Evolutionary conservation across 148 eudicot species (phyloP), one percentile per base, ranked within the genome.

Genomic region (Beta vulgaris): DNA sequence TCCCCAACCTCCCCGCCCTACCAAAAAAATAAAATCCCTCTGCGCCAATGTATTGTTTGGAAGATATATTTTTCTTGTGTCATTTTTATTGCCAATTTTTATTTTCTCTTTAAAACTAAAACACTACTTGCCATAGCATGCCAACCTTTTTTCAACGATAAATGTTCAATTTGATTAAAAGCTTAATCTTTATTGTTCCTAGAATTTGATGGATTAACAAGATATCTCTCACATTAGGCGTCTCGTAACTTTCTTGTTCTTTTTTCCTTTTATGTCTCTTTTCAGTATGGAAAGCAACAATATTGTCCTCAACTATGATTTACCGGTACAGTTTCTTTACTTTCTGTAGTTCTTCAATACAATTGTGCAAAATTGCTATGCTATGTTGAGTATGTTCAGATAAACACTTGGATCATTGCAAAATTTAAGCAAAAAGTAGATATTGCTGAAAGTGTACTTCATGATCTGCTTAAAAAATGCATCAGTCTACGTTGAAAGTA

Each of bases 271-370:
- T 74, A 16, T 26, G 12, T 63, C 57, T 76, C 48, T 59, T 80
- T 53, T 73, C 97, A 91, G 98, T 81, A 76, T 84, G 58, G 86
- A 90, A 75, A 90, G 88, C 92, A 90, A 92, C 82, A 89, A 86
- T 69, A 54, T 82, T 60, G 80, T 92, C 46, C 81, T 92, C 73
- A 75, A 84, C 34, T 92, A 88, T 78, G 88, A 90, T 84, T 82
- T 91, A 80, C 91, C 90, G 92, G 98, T 92, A 89, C 74, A 37
- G 21, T 31, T 73, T 79, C 73, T 81, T 37, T 34, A 54, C 64
- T 53, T 42, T 40, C 25, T 74, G 63, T 61, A 11, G 44, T 18
- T 43, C 36, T 42, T 15, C 12, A 28, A 23, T 21, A n/a, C n/a
- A n/a, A n/a, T n/a, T n/a, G n/a, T n/a, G n/a, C n/a, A n/a, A n/a